Evolutionary conservation across 345 rosid species (phyloP), one percentile per base, ranked within the genome.

Genomic region (Rubroshorea leprosula): DNA sequence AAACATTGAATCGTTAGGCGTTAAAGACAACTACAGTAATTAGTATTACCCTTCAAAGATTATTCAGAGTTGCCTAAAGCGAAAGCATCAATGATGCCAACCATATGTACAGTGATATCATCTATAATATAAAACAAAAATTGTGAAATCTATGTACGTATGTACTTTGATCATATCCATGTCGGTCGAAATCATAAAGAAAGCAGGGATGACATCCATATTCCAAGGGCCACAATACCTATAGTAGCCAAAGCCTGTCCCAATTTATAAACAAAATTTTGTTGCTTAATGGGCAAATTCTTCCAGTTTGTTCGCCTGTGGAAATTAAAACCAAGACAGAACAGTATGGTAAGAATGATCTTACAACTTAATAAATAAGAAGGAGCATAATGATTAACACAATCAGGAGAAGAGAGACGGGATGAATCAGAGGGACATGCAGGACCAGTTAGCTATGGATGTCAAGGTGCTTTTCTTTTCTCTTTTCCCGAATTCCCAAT

Each of bases 211-310:
- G 86, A 61, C 78, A 84, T 73, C 98, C 98, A 92, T 75, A 89
- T 77, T 55, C 90, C 96, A 5, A 82, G 74, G 0, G 82, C 71
- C 45, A 89, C 96, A 44, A 83, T 61, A 31, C 90, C 95, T 8
- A 92, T 54, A 3, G 95, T 92, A 2, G 85, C 89, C 49, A 78
- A 65, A 11, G 93, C 96, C 77, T 88, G 98, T 10, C 79, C 85
- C 12, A 80, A 70, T 72, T 92, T 96, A 23, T 58, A 64, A 51
- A 78, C 67, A 49, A 68, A 11, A 63, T 76, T 89, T 55, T 78
- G 80, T 49, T 72, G 72, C 80, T 84, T 67, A 16, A 71, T 70
- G 0, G 89, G 96, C 65, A 91, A 68, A 47, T 58, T 78, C 67
- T 61, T 72, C 98, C 98, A 91, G 44, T 89, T 90, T 27, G 95